Conservation (phyloP, 176 grass and related monocot species). For the Carex myosuroides region DNA sequence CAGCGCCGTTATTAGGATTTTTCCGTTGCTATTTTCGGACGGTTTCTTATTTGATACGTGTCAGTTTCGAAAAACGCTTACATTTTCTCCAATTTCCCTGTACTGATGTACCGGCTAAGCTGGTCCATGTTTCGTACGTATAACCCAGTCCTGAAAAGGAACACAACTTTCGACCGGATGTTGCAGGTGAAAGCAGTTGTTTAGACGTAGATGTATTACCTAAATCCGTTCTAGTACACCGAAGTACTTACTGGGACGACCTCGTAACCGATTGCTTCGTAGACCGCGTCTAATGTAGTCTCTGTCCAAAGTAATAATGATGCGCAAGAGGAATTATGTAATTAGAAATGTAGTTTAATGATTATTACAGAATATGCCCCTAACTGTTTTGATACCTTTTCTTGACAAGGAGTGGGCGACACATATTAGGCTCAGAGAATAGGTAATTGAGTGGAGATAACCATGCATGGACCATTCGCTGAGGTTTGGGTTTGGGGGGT, state of each 20-base stretch:
- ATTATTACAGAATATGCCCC: conserved; percentile 16
- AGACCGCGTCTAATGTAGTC: neutral
- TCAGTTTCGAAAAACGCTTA: neutral
- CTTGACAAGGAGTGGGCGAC: neutral
- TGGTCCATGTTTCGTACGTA: neutral
- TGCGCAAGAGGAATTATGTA: neutral
- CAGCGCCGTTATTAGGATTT: conserved; percentile 10
- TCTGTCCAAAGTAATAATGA: neutral
- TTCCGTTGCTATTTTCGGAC: neutral
- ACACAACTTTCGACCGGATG: neutral
- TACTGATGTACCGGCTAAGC: conserved; percentile 1
- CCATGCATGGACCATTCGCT: neutral
- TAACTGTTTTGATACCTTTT: neutral
- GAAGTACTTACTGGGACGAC: neutral
- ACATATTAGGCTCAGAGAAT: conserved; percentile 2
- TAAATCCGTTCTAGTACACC: neutral
- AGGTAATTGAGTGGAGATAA: neutral
- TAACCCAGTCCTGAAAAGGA: neutral
- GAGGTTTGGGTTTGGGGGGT: too few relatives aligned
- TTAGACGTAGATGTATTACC: neutral
- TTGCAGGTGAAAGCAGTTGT: conserved; percentile 6
- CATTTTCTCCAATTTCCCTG: too few relatives aligned
- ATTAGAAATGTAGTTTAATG: neutral
- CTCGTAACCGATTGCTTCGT: neutral
- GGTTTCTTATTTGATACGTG: neutral